Conservation (phyloP, 176 grass and related monocot genomes). For the Cenchrus americanus region DNA sequence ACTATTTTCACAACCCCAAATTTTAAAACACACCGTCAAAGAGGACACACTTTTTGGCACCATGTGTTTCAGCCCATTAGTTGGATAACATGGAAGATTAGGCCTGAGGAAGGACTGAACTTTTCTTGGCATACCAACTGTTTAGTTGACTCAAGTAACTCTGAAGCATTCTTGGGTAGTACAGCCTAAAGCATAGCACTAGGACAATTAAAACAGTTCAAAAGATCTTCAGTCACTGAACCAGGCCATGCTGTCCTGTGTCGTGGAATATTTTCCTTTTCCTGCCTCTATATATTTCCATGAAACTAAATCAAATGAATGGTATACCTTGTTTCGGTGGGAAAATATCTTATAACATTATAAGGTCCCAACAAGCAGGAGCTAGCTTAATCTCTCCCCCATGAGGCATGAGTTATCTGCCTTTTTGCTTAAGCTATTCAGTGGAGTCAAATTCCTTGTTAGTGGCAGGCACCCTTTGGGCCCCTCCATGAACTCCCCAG, state of each 20-base stretch:
- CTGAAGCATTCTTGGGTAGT: neutral
- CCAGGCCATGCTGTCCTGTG: neutral
- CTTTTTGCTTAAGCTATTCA: neutral
- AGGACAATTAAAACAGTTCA: slow-evolving; percentile 9
- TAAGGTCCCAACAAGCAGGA: slow-evolving; percentile 50
- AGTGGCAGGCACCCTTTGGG: slow-evolving; percentile 73
- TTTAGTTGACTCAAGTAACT: neutral
- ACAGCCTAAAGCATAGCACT: neutral
- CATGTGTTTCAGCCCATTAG: slow-evolving; percentile 34
- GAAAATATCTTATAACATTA: slow-evolving; percentile 1
- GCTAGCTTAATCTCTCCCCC: slow-evolving; percentile 23
- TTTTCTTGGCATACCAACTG: slow-evolving; percentile 14
- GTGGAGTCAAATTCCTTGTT: slow-evolving; percentile 66
- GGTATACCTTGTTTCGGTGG: neutral
- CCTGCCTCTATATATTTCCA: neutral
- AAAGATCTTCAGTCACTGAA: neutral
- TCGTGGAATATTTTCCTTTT: neutral
- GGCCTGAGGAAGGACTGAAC: slow-evolving; percentile 12
- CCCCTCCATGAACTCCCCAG: slow-evolving; percentile 43
- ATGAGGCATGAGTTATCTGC: slow-evolving; percentile 33
- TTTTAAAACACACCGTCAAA: slow-evolving; percentile 1
- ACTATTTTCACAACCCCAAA: neutral
- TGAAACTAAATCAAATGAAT: neutral
- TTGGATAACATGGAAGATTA: slow-evolving; percentile 37
- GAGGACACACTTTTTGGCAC: slow-evolving; percentile 27